Conservation (phyloP, 2,329 filamentous ascomycete species). For the Rhytidhysteron rufulum region DNA sequence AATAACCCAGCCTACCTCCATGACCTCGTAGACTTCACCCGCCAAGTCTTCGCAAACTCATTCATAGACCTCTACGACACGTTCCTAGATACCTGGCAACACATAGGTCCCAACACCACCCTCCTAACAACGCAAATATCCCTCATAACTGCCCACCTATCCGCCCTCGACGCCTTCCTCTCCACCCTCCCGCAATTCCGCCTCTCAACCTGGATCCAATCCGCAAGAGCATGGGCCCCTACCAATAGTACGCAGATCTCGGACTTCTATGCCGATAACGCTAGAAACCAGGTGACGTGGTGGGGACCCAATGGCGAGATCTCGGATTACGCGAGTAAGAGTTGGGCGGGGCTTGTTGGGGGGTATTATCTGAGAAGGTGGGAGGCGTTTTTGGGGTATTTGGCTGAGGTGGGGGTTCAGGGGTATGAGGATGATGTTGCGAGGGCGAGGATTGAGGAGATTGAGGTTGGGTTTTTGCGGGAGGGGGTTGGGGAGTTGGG, state of each 20-base stretch:
- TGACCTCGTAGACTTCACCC: constrained; percentile 49
- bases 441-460: constrained; percentile 9
- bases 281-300: constrained; percentile 49
- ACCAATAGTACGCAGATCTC: constrained; percentile 9
- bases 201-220: constrained; percentile 40
- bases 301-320: constrained; percentile 50
- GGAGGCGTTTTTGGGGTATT: constrained; percentile 43
- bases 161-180: constrained; percentile 41
- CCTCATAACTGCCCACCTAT: constrained; percentile 34
- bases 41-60: constrained; percentile 47
- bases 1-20: constrained; percentile 41
- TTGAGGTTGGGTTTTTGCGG: constrained; percentile 11
- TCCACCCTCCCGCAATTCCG: constrained; percentile 41
- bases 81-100: constrained; percentile 32
- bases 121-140: constrained; percentile 22
- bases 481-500: constrained; percentile 3
- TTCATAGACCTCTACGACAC: constrained; percentile 42
- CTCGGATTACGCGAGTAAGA: constrained; percentile 49
- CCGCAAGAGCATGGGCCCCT: constrained; percentile 34
- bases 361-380: constrained; percentile 48
- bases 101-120: constrained; percentile 14
- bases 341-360: constrained; percentile 46
- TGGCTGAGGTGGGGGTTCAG: constrained; percentile 20
- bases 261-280: constrained; percentile 44
- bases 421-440: constrained; percentile 3